These are phyloP conservation scores for Herpetomonas samuelpessoai DNA, from an alignment of 208 protist species.

Conservation along the genomic window DNA sequence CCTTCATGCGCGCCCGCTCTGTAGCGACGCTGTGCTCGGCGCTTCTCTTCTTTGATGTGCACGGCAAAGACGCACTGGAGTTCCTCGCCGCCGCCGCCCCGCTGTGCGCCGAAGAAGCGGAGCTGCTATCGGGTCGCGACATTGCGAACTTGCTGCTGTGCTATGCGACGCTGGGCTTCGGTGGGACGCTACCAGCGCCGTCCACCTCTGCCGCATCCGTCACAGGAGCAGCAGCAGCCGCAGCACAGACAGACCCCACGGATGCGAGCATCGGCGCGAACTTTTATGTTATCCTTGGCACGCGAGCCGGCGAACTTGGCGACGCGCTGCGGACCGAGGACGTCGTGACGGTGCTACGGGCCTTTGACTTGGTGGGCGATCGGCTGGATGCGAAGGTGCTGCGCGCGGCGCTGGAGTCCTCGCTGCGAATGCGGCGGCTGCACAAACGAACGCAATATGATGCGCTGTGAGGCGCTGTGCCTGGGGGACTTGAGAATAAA, in stretches of 20 bases:
- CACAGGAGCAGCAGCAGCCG: background rate
- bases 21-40: slow-evolving; percentile 54
- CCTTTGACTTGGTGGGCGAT: slow-evolving; percentile 44
- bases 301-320: slow-evolving; percentile 45
- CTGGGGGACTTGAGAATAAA: no score
- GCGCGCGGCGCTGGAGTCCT: slow-evolving; percentile 52
- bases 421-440: slow-evolving; percentile 52
- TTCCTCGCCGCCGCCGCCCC: slow-evolving; percentile 50
- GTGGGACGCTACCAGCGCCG: slow-evolving; percentile 18
- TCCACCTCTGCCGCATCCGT: background rate
- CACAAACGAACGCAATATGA: slow-evolving; percentile 21
- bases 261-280: slow-evolving; percentile 10
- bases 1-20: slow-evolving; percentile 21
- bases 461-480: background rate
- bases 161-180: slow-evolving; percentile 52
- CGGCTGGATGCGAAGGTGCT: slow-evolving; percentile 61
- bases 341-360: slow-evolving; percentile 49
- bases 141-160: slow-evolving; percentile 57
- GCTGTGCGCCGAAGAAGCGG: slow-evolving; percentile 28
- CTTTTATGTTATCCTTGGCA: slow-evolving; percentile 58
- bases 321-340: slow-evolving; percentile 54
- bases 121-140: slow-evolving; percentile 51
- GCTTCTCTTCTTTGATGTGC: slow-evolving; percentile 66
- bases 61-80: slow-evolving; percentile 29
- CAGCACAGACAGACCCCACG: slow-evolving; percentile 5